Percentiles rank a stretch among this genome's conserved stretches.
These are phyloP conservation scores for Nasturtium officinale DNA, from an alignment of 345 rosid genomes.

Conservation along the genomic window DNA sequence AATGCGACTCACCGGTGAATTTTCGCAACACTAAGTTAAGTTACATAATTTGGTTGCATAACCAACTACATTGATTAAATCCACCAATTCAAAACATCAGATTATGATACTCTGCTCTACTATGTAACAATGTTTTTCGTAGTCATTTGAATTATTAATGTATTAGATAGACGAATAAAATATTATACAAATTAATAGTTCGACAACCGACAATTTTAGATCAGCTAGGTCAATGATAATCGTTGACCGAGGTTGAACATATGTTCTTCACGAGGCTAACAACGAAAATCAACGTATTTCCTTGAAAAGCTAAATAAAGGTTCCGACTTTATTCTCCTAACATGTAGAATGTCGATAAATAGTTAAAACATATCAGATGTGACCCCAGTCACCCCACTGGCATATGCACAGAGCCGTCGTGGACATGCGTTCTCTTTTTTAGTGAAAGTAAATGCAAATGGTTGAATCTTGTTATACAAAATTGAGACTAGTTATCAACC, in stretches of 20 bases:
- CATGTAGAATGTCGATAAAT: conserved; percentile 35
- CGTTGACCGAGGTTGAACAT: conserved; percentile 33
- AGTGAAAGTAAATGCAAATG: conserved; percentile 15
- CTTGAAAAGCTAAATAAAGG: conserved; percentile 20
- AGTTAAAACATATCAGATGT: conserved; percentile 34
- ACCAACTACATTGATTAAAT: neutral
- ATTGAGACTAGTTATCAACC: conserved; percentile 6
- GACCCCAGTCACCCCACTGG: no score
- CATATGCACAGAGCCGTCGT: conserved; percentile 31
- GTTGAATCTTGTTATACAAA: neutral
- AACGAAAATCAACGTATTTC: conserved; percentile 33
- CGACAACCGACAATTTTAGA: conserved; percentile 9
- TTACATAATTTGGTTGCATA: neutral
- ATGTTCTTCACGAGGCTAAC: conserved; percentile 12
- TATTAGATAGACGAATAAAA: neutral
- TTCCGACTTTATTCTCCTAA: conserved; percentile 27
- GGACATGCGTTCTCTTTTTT: conserved; percentile 36
- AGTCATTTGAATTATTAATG: neutral
- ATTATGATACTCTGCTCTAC: neutral
- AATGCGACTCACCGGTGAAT: conserved; percentile 12
- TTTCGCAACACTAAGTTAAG: neutral
- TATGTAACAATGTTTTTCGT: neutral
- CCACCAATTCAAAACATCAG: neutral
- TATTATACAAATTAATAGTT: neutral
- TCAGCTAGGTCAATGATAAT: conserved; percentile 30